These are phyloP conservation scores for Scolecobasidium constrictum DNA, from an alignment of 2,329 filamentous ascomycete genomes.

Conservation along the genomic window DNA sequence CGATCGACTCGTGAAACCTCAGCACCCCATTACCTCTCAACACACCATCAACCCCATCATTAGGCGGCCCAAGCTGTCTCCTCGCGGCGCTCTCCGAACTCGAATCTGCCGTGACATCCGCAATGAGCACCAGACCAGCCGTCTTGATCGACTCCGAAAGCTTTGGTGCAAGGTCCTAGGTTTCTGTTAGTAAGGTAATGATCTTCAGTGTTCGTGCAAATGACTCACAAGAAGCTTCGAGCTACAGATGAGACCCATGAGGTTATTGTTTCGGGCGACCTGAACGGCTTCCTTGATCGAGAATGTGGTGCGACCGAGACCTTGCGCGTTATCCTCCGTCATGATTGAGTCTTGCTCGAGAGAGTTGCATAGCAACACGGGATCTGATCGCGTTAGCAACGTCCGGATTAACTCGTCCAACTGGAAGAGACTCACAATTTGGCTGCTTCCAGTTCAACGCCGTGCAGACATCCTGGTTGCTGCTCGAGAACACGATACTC, in stretches of 20 bases:
- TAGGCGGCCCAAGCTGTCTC: background rate
- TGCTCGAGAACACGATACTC: constrained; percentile 89
- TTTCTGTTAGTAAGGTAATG: background rate
- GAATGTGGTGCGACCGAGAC: constrained; percentile 48
- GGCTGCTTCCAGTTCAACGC: constrained; percentile 99
- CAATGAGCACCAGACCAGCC: constrained; percentile 81
- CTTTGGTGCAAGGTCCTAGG: constrained; percentile 84
- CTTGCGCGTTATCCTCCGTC: background rate
- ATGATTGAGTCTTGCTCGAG: constrained; percentile 53
- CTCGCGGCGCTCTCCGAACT: background rate
- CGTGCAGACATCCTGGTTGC: constrained; percentile 81
- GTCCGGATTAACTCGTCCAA: no score
- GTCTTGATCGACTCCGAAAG: constrained; percentile 90
- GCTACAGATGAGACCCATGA: constrained; percentile 93
- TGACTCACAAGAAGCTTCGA: constrained; percentile 75
- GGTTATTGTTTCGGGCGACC: constrained; percentile 89
- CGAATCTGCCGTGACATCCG: constrained; percentile 57
- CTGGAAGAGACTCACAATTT: constrained; percentile 52
- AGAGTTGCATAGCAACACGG: constrained; percentile 79
- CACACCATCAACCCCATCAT: constrained; percentile 74
- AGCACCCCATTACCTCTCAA: constrained; percentile 78
- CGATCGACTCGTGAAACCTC: constrained; percentile 83
- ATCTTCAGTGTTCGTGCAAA: constrained; percentile 14
- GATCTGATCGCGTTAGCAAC: no score
- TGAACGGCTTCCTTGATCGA: constrained; percentile 93